Evolutionary conservation across 768 basidiomycete genomes (phyloP).

Genomic region (Tricholoma matsutake): DNA sequence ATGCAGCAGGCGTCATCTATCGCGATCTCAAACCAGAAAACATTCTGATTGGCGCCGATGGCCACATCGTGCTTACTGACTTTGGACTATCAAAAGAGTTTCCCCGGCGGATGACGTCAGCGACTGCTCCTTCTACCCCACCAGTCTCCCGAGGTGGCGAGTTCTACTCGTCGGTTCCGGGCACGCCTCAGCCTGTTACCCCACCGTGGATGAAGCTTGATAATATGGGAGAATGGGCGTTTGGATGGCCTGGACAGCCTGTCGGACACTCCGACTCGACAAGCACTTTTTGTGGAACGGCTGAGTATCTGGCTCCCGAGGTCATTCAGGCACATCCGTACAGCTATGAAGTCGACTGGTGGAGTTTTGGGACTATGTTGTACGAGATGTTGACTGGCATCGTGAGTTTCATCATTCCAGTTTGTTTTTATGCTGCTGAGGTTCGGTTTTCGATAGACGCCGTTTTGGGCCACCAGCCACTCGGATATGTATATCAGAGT

Average conservation of each 20-base stretch:
- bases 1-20: slow-evolving; percentile 93
- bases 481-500: slow-evolving; percentile 94
- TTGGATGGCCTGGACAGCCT: slow-evolving; percentile 56
- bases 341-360: slow-evolving; percentile 96
- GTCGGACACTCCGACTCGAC: slow-evolving; percentile 61
- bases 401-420: slow-evolving; percentile 48
- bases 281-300: slow-evolving; percentile 92
- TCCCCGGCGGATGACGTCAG: slow-evolving; percentile 47
- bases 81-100: slow-evolving; percentile 96
- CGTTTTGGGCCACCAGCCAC: slow-evolving; percentile 91
- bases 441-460: slow-evolving; percentile 53
- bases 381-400: slow-evolving; percentile 97
- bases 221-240: slow-evolving; percentile 46
- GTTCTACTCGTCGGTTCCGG: slow-evolving; percentile 53
- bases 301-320: slow-evolving; percentile 95
- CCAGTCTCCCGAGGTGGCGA: slow-evolving; percentile 45
- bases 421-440: slow-evolving; percentile 9
- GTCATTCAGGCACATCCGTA: slow-evolving; percentile 90
- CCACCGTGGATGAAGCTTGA: slow-evolving; percentile 80
- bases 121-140: slow-evolving; percentile 58
- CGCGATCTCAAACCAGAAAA: slow-evolving; percentile 97
- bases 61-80: slow-evolving; percentile 96
- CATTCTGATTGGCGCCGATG: slow-evolving; percentile 90
- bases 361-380: slow-evolving; percentile 97
- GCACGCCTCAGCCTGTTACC: slow-evolving; percentile 40